These are phyloP conservation scores for Pholiota molesta DNA, from an alignment of 768 basidiomycete genomes.

Conservation along the genomic window DNA sequence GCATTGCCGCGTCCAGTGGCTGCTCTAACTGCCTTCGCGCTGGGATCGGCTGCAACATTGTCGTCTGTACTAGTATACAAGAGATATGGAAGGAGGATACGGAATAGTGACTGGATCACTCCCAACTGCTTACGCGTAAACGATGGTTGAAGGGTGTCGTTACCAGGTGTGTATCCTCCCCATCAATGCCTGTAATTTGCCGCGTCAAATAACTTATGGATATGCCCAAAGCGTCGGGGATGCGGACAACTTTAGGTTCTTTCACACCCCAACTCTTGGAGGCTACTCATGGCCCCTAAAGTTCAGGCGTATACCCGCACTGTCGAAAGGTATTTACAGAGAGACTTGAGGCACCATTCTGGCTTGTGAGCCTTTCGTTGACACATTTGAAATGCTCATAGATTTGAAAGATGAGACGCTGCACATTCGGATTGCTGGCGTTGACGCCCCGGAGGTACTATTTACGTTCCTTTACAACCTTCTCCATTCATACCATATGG, in stretches of 20 bases:
- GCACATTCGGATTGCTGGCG: constrained; percentile 85
- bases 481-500: neutral
- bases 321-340: constrained; percentile 50
- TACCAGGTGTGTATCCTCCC: constrained; percentile 57
- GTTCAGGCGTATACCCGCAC: constrained; percentile 63
- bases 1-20: constrained; percentile 32
- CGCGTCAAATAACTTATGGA: constrained; percentile 2
- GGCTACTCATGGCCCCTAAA: constrained; percentile 72
- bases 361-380: neutral
- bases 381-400: constrained; percentile 26
- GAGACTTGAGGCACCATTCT: too few species aligned
- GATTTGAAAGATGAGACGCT: constrained; percentile 82
- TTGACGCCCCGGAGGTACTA: constrained; percentile 89
- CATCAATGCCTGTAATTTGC: neutral
- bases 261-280: constrained; percentile 80
- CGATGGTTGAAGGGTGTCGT: constrained; percentile 82
- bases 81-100: constrained; percentile 61
- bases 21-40: constrained; percentile 38
- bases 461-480: neutral
- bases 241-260: constrained; percentile 86
- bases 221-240: constrained; percentile 68
- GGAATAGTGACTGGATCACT: constrained; percentile 71
- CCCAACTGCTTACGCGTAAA: constrained; percentile 57
- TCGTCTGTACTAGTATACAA: constrained; percentile 40
- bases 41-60: constrained; percentile 42